Conservation (phyloP, 163 green algal species). For the Volvox carteri region DNA sequence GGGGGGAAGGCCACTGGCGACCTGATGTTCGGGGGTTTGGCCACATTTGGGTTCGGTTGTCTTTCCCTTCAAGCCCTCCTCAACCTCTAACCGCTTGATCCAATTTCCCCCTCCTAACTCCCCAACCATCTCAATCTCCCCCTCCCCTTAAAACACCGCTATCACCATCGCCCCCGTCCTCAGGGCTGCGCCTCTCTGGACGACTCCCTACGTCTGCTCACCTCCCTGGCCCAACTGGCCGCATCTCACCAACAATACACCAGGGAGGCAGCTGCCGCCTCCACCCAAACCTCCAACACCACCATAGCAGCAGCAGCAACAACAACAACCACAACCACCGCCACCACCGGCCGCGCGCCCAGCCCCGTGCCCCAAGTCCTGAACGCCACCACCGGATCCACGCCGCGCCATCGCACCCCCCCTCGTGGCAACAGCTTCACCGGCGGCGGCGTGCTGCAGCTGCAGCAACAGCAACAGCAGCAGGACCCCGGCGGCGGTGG, state of each 20-base stretch:
- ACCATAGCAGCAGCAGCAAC: neutral
- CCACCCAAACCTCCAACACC: no score
- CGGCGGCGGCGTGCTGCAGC: neutral
- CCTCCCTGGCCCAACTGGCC: neutral
- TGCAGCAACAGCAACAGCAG: neutral
- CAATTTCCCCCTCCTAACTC: no score
- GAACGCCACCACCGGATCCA: slow-evolving; percentile 9
- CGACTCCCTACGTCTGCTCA: slow-evolving; percentile 18
- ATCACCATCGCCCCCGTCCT: no score
- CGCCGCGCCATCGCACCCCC: slow-evolving; percentile 28
- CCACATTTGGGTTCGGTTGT: no score
- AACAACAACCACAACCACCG: neutral
- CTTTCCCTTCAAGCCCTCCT: no score
- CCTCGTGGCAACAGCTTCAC: neutral
- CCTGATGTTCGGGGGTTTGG: no score
- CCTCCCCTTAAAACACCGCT: neutral
- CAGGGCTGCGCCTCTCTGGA: slow-evolving; percentile 21
- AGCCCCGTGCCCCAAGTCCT: slow-evolving; percentile 18
- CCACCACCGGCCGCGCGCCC: neutral
- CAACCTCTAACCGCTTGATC: no score
- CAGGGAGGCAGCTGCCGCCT: neutral
- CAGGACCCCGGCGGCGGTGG: neutral
- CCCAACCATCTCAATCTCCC: neutral
- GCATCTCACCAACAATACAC: neutral
- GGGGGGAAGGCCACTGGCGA: no score